phyloP scores from a whole-genome alignment of 2,329 filamentous ascomycete species.

The Pseudodiploospora longispora region DNA sequence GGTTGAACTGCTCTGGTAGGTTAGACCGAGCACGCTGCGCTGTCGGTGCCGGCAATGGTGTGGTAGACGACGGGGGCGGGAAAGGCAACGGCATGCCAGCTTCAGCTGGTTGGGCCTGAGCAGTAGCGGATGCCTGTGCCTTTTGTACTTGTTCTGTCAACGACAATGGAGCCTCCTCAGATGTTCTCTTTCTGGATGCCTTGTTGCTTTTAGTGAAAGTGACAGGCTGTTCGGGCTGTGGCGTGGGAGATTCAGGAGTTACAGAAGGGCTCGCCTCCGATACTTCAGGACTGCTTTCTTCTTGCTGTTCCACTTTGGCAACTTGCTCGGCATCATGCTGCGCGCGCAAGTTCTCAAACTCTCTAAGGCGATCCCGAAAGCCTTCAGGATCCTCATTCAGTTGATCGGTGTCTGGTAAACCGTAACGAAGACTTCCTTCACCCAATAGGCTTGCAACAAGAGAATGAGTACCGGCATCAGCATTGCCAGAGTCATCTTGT shows the following conservation, averaged over 20 bases:
- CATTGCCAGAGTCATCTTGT: conserved; percentile 11
- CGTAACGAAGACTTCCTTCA: conserved; percentile 31
- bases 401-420: conserved; percentile 42
- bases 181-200: neutral
- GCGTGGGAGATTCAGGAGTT: neutral
- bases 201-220: neutral
- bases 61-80: conserved; percentile 63
- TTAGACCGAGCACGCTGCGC: conserved; percentile 80
- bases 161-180: conserved; percentile 43
- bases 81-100: conserved; percentile 69
- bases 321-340: conserved; percentile 54
- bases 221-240: conserved; percentile 9
- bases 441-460: conserved; percentile 29
- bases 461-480: conserved; percentile 9
- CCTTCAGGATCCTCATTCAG: conserved; percentile 48
- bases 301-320: conserved; percentile 29
- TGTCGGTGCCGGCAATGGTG: conserved; percentile 79
- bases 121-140: conserved; percentile 46
- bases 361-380: conserved; percentile 64
- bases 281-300: conserved; percentile 12
- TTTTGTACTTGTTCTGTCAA: conserved; percentile 81
- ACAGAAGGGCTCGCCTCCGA: neutral
- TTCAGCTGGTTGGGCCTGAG: conserved; percentile 38
- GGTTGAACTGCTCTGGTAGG: conserved; percentile 63
- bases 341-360: conserved; percentile 75